Base-by-base conservation (phyloP, 192 early-diverging fungal genomes). In the Ambispora gerdemannii region DNA sequence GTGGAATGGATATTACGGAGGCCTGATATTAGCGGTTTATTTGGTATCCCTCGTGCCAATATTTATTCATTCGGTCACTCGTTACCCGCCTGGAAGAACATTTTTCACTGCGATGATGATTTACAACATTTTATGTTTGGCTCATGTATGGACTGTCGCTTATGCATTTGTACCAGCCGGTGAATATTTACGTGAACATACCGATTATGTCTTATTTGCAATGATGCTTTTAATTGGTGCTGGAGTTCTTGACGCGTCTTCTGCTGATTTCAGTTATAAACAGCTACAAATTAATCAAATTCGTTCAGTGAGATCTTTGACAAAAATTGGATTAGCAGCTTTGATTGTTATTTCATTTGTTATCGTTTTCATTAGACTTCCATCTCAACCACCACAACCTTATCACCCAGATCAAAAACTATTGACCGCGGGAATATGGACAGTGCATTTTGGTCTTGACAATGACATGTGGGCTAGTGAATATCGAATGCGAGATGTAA, bases 401-500 rank as follows among this genome's bases (percentile, higher is more conserved):
- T 74, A 83, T 63, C 86, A 82, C 60, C 81, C 84, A 11, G 84
- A 87, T 33, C 80, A 89, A 67, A 87, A 88, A 50, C 67, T 86
- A 51, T 77, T 93, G 36, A 93, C 91, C 17, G 85, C 86, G 33
- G 90, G 81, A 61, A 93, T 93, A 70, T 93, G 91, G 91, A 93
- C 91, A 2, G 88, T 93, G 74, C 91, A 93, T 78, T 93, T 93
- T 77, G 90, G 86, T 32, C 79, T 93, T 43, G 91, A 93, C 78
- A 90, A 93, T 74, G 88, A 91, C 76, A 91, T 91, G 90, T 93
- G 87, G 88, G 84, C 85, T 71, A 88, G 87, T 62, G 89, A 91
- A 62, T 68, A 82, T 38, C 82, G 88, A 32, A 91, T 93, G 77
- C 83, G 86, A 33, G 85, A 84, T 51, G 87, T 82, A 3, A 87